Evolutionary conservation across 2,329 filamentous ascomycete species (phyloP).

Genomic region (Mycosphaerella arachidis): DNA sequence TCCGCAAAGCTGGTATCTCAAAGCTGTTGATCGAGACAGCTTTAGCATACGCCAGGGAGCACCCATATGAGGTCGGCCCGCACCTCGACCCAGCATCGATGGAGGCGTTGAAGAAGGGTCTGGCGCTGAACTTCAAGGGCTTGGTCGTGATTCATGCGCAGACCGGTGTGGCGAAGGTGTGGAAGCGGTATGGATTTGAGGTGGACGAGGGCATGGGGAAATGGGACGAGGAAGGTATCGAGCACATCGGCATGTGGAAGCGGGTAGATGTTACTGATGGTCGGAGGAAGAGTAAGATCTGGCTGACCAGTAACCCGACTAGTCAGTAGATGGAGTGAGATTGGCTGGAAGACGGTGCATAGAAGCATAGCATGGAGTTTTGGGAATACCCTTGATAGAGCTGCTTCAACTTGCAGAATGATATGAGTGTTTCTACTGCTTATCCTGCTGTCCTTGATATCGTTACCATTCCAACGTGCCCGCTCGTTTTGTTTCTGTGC

Average conservation of each 20-base stretch:
- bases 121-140: conserved; percentile 60
- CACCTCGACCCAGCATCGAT: conserved; percentile 29
- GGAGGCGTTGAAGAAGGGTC: conserved; percentile 33
- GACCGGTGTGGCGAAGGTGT: conserved; percentile 58
- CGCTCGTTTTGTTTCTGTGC: no score
- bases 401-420: not conserved
- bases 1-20: conserved; percentile 52
- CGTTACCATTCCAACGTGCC: no score
- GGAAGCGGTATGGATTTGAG: conserved; percentile 68
- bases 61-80: conserved; percentile 49
- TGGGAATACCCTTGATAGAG: not conserved
- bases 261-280: conserved; percentile 35
- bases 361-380: not conserved
- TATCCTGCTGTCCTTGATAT: no score
- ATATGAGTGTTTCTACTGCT: not conserved
- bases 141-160: conserved; percentile 79
- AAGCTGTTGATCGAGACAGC: conserved; percentile 63
- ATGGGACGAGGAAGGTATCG: conserved; percentile 81
- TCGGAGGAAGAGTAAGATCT: conserved; percentile 25
- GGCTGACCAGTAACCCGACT: conserved; percentile 13
- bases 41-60: conserved; percentile 60
- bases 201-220: conserved; percentile 67
- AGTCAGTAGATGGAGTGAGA: not conserved
- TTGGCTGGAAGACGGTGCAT: not conserved
- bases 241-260: conserved; percentile 80